Evolutionary conservation across 2,329 filamentous ascomycete genomes (phyloP).

Genomic region (Ceratocystis colombiana): DNA sequence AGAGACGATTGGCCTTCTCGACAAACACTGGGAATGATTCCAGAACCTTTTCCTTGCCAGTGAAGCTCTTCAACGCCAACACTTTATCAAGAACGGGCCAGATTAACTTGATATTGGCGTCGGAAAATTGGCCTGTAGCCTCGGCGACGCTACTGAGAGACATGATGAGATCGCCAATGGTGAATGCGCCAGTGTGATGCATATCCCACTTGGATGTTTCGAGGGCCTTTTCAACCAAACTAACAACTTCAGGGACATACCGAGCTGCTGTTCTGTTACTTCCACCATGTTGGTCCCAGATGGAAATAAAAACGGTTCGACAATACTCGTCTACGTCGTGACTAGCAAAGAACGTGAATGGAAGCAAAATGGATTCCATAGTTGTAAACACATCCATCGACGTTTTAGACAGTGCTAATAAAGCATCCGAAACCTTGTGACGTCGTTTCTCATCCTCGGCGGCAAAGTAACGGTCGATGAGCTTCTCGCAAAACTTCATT

Average conservation of each 20-base stretch:
- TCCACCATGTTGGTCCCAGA: constrained; percentile 86
- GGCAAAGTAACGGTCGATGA: constrained; percentile 65
- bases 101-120: constrained; percentile 50
- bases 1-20: constrained; percentile 50
- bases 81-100: constrained; percentile 81
- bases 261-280: constrained; percentile 70
- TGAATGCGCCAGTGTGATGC: constrained; percentile 76
- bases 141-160: constrained; percentile 53
- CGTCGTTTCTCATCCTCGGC: constrained; percentile 68
- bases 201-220: constrained; percentile 79
- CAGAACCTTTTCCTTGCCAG: constrained; percentile 78
- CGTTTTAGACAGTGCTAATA: constrained; percentile 72
- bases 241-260: constrained; percentile 73
- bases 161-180: constrained; percentile 62
- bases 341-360: constrained; percentile 78
- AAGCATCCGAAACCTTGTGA: constrained; percentile 69
- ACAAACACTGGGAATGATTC: constrained; percentile 70
- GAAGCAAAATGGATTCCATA: constrained; percentile 64
- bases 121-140: constrained; percentile 48
- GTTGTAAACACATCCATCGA: constrained; percentile 80
- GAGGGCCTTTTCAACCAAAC: constrained; percentile 56
- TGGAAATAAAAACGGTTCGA: constrained; percentile 66
- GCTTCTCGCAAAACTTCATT: constrained; percentile 42
- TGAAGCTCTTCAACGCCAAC: constrained; percentile 72
- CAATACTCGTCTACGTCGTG: constrained; percentile 78